Evolutionary conservation across 805 yeast species (phyloP), one percentile per base, ranked within the genome.

Genomic region (Metschnikowia lachancei): DNA sequence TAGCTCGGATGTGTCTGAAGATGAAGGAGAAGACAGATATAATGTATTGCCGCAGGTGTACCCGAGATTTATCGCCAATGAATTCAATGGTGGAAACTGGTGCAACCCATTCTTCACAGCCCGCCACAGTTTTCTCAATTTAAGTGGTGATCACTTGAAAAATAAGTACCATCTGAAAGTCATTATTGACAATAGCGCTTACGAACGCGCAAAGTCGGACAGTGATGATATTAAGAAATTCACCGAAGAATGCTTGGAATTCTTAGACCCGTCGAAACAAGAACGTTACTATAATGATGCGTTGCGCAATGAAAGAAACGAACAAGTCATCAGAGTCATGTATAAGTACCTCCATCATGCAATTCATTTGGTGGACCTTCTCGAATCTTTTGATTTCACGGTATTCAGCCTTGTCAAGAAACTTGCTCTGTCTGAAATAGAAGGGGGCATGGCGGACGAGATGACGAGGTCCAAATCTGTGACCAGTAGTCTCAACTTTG

Each of bases 11-110:
- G 61, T 56, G 5, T 64, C 72, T 0, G 71, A 65, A n/a, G 63
- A 56, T 12, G 63, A 58, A 33, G 62, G 72, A 5, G 66, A 63
- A 41, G 70, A 66, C 29, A 51, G 75, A 18, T 63, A 56, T 50
- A 64, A 70, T 39, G 42, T 64, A 13, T 50, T 83, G 30, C 94
- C 92, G 0, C 85, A 84, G 59, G 66, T 82, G 2, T 79, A 82
- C 52, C 90, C 94, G 8, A 71, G 94, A 49, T 83, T 85, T 56
- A 64, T 86, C 16, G 72, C 76, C 35, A 81, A 81, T 24, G 80
- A 77, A 45, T 85, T 82, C 60, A 82, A 82, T 54, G 92, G 90
- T 14, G 92, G 91, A n/a, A 82, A 83, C 50, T 85, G 90, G 84
- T 76, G 79, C 39, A 85, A 84, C 56, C 87, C 87, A 20, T 83